Evolutionary conservation across 2,329 filamentous ascomycete species (phyloP).

Genomic region (Neopestalotiopsis sp.): DNA sequence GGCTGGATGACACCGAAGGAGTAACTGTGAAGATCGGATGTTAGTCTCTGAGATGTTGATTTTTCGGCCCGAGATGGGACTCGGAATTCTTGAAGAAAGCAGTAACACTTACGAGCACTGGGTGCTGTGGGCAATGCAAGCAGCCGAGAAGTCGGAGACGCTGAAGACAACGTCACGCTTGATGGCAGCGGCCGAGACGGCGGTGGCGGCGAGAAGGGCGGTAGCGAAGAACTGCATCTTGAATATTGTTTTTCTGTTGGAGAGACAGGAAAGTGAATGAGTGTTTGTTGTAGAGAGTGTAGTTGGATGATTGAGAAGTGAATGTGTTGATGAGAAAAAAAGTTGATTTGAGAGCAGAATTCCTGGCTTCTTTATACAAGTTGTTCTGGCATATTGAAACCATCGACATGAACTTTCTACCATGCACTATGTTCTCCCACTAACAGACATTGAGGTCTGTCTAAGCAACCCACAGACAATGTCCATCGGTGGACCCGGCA

Average conservation of each 20-base stretch:
- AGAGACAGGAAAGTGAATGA: not conserved
- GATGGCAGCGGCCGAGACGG: conserved; percentile 25
- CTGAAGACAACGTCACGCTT: conserved; percentile 26
- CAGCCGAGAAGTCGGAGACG: conserved; percentile 34
- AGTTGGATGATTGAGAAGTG: not conserved
- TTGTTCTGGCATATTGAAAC: not conserved
- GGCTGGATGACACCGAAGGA: conserved; percentile 26
- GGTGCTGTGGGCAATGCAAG: conserved; percentile 35
- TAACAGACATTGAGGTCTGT: not conserved
- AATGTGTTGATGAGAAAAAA: not conserved
- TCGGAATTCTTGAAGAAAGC: not conserved
- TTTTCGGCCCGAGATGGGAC: too few relatives aligned
- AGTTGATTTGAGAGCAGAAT: conserved; percentile 1
- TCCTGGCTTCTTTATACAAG: not conserved
- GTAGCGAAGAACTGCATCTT: conserved; percentile 34
- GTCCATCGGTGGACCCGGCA: not conserved
- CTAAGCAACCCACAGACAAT: not conserved
- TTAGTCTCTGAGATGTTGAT: conserved; percentile 1
- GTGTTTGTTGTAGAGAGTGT: conserved; percentile 5
- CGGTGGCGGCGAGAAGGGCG: conserved; percentile 29
- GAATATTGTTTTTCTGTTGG: conserved; percentile 20
- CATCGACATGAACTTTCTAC: not conserved
- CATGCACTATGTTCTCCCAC: not conserved
- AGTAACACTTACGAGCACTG: conserved; percentile 31
- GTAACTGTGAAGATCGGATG: conserved; percentile 22